phyloP scores from a whole-genome alignment of 2,329 filamentous ascomycete species.

The Lasiodiplodia sp. region DNA sequence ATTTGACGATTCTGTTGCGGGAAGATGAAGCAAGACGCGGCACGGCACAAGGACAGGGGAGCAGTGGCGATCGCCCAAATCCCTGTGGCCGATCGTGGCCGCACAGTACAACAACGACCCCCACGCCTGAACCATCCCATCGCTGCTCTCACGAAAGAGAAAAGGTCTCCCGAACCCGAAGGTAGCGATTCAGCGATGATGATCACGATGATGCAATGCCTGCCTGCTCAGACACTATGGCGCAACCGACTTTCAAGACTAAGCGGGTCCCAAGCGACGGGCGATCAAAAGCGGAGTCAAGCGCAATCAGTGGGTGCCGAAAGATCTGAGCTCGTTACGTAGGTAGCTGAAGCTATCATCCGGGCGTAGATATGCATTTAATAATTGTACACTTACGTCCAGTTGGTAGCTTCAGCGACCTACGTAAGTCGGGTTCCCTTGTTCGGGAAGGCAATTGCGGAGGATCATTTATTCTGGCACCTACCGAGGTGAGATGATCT shows the following conservation, averaged over 20 bases:
- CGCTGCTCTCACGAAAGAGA: not conserved
- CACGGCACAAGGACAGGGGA: not conserved
- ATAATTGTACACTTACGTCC: too few relatives aligned
- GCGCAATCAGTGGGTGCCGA: too few relatives aligned
- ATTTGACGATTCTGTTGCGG: not conserved
- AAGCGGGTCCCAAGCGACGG: not conserved
- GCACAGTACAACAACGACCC: not conserved
- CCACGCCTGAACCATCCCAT: not conserved
- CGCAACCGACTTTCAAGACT: not conserved
- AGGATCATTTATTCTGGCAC: not conserved
- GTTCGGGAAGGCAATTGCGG: too few relatives aligned
- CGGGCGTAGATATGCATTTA: too few relatives aligned
- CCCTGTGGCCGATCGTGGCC: not conserved
- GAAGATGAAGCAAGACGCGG: not conserved
- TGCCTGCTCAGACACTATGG: too few relatives aligned
- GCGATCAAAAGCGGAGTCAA: slow-evolving; percentile 8
- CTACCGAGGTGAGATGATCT: not conserved
- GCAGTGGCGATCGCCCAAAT: not conserved
- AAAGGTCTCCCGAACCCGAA: too few relatives aligned
- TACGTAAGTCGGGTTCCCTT: too few relatives aligned
- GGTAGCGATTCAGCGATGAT: too few relatives aligned
- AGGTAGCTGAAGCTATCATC: too few relatives aligned
- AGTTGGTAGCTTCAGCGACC: too few relatives aligned
- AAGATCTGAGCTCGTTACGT: too few relatives aligned
- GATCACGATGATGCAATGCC: too few relatives aligned